Conservation (phyloP, 2,329 filamentous ascomycete species). For the Cercospora sp. region DNA sequence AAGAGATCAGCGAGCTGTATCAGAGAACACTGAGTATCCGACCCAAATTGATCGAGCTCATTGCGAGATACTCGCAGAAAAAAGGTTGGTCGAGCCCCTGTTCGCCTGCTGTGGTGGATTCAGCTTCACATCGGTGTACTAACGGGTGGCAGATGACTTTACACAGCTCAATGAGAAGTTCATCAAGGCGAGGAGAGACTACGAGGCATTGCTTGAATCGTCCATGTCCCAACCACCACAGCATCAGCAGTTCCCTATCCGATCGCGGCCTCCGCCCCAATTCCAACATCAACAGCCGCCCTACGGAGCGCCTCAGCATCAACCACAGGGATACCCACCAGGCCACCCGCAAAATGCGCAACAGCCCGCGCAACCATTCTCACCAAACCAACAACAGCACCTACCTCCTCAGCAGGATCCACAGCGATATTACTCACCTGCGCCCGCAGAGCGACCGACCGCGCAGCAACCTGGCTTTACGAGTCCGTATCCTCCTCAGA, state of each 20-base stretch:
- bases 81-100: constrained; percentile 65
- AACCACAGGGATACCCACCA: constrained; percentile 34
- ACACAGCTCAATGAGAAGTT: constrained; percentile 99
- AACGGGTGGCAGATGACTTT: constrained; percentile 73
- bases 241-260: constrained; percentile 36
- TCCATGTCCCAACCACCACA: constrained; percentile 90
- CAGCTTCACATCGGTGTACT: background rate
- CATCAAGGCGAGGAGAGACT: constrained; percentile 96
- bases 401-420: constrained; percentile 36
- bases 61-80: constrained; percentile 98
- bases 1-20: constrained; percentile 89
- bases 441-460: constrained; percentile 32
- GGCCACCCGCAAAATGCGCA: background rate
- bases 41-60: constrained; percentile 95
- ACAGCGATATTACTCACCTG: constrained; percentile 43
- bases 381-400: constrained; percentile 33
- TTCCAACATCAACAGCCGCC: constrained; percentile 33
- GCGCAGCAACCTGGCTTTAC: constrained; percentile 34
- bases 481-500: constrained; percentile 32
- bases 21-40: constrained; percentile 92
- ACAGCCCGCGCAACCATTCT: constrained; percentile 36
- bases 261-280: constrained; percentile 30
- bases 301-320: constrained; percentile 39
- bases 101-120: background rate
- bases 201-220: constrained; percentile 90